phyloP scores from a whole-genome alignment of 208 protist genomes.

The Leishmania mexicana region DNA sequence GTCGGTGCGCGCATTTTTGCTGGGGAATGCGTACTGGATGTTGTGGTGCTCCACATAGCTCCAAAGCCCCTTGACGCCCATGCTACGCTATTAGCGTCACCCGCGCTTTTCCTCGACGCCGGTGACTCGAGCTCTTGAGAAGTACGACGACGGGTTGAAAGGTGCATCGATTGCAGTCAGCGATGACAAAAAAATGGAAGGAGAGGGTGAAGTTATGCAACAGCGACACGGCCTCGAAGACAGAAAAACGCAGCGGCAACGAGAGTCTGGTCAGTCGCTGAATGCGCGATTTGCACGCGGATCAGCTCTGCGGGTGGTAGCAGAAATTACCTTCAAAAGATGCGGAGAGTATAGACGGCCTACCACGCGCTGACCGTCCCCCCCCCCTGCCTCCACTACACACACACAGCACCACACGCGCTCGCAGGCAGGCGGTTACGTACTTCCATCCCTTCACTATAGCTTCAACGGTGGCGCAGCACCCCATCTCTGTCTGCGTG shows the following conservation, averaged over 20 bases:
- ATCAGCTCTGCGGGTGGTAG: background rate
- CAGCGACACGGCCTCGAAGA: background rate
- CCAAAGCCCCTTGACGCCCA: conserved; percentile 84
- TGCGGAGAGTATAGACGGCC: background rate
- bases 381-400: background rate
- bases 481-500: background rate
- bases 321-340: background rate
- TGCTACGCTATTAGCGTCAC: conserved; percentile 7
- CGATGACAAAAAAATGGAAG: background rate
- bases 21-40: conserved; percentile 37
- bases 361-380: background rate
- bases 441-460: background rate
- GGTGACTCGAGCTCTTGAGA: background rate
- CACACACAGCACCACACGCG: background rate
- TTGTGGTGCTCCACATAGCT: conserved; percentile 72
- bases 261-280: background rate
- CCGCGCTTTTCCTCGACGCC: background rate
- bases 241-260: background rate
- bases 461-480: background rate
- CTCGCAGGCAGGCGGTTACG: background rate
- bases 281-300: background rate
- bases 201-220: background rate
- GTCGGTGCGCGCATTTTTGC: conserved; percentile 16
- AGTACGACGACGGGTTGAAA: too few species aligned
- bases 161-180: background rate